Evolutionary conservation across 1,139 yeast genomes (phyloP).

Genomic region (Candida glucosophila): DNA sequence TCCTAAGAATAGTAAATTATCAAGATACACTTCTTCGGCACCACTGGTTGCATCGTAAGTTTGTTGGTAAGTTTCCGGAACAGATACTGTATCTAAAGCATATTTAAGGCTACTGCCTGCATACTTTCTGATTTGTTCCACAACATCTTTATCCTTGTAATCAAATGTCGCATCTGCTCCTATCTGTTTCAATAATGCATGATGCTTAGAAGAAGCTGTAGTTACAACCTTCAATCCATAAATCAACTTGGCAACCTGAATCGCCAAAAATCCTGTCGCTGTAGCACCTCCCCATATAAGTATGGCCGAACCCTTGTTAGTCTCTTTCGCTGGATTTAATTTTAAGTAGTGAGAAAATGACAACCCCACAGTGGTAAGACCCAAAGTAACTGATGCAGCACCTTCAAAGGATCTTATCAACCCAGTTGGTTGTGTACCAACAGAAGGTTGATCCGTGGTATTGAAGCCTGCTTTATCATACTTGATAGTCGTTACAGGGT

Average conservation of each 20-base stretch:
- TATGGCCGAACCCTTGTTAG: slow-evolving; percentile 17
- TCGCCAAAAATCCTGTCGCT: slow-evolving; percentile 46
- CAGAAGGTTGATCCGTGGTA: slow-evolving; percentile 1
- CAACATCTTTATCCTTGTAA: slow-evolving; percentile 47
- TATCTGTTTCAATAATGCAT: slow-evolving; percentile 27
- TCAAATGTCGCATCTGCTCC: slow-evolving; percentile 61
- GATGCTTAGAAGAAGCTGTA: slow-evolving; percentile 42
- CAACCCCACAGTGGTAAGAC: slow-evolving; percentile 38
- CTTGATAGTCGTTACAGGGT: slow-evolving; percentile 26
- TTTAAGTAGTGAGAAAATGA: slow-evolving; percentile 17
- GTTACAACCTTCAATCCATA: slow-evolving; percentile 47
- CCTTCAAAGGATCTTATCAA: slow-evolving; percentile 44
- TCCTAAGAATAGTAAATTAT: slow-evolving; percentile 20
- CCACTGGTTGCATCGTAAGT: slow-evolving; percentile 34
- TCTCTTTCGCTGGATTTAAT: slow-evolving; percentile 12
- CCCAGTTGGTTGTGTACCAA: slow-evolving; percentile 19
- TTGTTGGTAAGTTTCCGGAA: slow-evolving; percentile 28
- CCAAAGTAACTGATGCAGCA: slow-evolving; percentile 52
- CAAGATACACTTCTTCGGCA: slow-evolving; percentile 15
- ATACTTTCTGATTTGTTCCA: slow-evolving; percentile 36
- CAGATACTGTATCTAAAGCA: slow-evolving; percentile 50
- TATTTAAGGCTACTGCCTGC: slow-evolving; percentile 36
- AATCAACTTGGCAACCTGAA: slow-evolving; percentile 43
- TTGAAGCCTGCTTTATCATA: slow-evolving; percentile 9
- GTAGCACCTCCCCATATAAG: slow-evolving; percentile 60